These are phyloP conservation scores for Alternaria consortialis DNA, from an alignment of 2,329 filamentous ascomycete genomes.

Conservation along the genomic window DNA sequence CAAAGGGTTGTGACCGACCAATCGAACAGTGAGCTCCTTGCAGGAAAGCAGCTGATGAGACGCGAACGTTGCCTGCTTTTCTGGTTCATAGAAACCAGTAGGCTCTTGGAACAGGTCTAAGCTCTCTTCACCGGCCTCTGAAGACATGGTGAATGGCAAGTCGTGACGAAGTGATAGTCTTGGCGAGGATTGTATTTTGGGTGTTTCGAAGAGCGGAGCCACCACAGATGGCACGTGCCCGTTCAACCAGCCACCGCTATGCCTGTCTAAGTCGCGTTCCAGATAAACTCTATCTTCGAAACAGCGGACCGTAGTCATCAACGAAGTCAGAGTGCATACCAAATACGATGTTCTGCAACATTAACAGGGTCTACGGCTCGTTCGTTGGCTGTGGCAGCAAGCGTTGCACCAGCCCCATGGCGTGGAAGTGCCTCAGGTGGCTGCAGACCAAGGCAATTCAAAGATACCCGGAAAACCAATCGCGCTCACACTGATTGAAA, in stretches of 20 bases:
- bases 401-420: conserved; percentile 8
- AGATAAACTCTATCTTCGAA: conserved; percentile 13
- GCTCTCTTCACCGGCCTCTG: conserved; percentile 48
- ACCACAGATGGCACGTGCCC: conserved; percentile 17
- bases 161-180: conserved; percentile 24
- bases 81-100: conserved; percentile 78
- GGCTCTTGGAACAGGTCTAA: conserved; percentile 80
- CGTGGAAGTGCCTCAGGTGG: neutral
- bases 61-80: conserved; percentile 77
- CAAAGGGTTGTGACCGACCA: conserved; percentile 86
- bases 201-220: conserved; percentile 20
- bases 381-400: conserved; percentile 14
- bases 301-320: conserved; percentile 19
- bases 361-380: conserved; percentile 8
- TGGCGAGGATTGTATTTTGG: conserved; percentile 32
- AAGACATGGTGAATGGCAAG: conserved; percentile 33
- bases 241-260: conserved; percentile 21
- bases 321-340: conserved; percentile 1
- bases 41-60: conserved; percentile 75
- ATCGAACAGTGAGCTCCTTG: conserved; percentile 71
- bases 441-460: neutral
- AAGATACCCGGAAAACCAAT: neutral
- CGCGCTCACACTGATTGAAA: neutral
- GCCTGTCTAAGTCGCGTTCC: conserved; percentile 19
- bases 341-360: conserved; percentile 2